These are phyloP conservation scores for Taphrina communis DNA, from an alignment of 1,139 yeast genomes.

Conservation along the genomic window DNA sequence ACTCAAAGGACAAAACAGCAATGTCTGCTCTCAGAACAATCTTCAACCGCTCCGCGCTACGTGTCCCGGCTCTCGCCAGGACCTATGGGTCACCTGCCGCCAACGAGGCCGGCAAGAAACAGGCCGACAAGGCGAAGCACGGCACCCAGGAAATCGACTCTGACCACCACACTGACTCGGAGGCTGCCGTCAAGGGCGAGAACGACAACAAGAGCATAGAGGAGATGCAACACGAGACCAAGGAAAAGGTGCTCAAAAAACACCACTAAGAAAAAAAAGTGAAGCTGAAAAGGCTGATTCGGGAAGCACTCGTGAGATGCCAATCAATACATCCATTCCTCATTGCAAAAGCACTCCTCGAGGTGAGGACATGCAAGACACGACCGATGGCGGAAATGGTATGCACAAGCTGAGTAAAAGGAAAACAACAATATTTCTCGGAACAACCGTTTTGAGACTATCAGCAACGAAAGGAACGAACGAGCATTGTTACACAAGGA, in stretches of 20 bases:
- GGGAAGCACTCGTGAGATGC: constrained; percentile 9
- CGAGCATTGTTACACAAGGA: constrained; percentile 12
- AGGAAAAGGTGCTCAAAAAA: constrained; percentile 33
- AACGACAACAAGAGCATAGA: constrained; percentile 34
- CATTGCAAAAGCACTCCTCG: too few species aligned
- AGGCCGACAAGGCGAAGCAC: constrained; percentile 36
- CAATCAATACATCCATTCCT: neutral
- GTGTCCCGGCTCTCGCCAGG: constrained; percentile 14
- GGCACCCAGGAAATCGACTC: constrained; percentile 36
- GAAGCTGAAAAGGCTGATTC: constrained; percentile 20
- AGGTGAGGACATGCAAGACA: neutral
- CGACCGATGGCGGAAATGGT: neutral
- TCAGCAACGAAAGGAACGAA: neutral
- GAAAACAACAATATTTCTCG: neutral
- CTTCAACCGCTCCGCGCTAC: constrained; percentile 8
- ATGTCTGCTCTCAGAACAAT: constrained; percentile 30
- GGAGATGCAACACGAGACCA: constrained; percentile 35
- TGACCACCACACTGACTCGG: constrained; percentile 39
- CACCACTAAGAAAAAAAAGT: constrained; percentile 13
- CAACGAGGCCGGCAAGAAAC: constrained; percentile 36
- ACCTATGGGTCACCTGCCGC: constrained; percentile 35
- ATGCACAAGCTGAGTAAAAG: too few species aligned
- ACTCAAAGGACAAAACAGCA: neutral
- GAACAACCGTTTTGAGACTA: neutral
- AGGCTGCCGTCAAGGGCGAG: constrained; percentile 38